Conservation (phyloP, 495 filamentous ascomycete species). For the Daldinia concentrica region DNA sequence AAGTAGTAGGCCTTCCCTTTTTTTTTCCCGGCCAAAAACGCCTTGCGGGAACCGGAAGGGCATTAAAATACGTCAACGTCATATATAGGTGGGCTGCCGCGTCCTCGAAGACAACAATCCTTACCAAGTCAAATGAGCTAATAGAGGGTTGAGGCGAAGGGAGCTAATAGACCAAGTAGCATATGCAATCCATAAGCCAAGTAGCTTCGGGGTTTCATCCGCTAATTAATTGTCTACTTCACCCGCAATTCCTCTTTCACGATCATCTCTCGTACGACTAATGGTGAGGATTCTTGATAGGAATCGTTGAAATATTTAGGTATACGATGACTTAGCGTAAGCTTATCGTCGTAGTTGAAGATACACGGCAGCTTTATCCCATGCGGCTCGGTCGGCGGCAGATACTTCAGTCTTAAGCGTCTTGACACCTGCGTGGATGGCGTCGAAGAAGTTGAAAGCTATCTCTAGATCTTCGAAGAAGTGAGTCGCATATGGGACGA, state of each 20-base stretch:
- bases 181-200: conserved; percentile 20
- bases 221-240: not conserved
- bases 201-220: not conserved
- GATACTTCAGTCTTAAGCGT: conserved; percentile 67
- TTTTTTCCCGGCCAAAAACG: conserved; percentile 34
- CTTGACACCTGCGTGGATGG: conserved; percentile 76
- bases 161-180: conserved; percentile 17
- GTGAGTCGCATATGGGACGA: conserved; percentile 75
- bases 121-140: conserved; percentile 8
- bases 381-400: conserved; percentile 64
- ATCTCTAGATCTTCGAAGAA: conserved; percentile 80
- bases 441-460: conserved; percentile 85
- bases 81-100: not conserved
- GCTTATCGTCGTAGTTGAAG: conserved; percentile 52
- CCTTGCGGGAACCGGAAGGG: conserved; percentile 25
- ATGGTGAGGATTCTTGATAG: not conserved
- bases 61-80: conserved; percentile 11
- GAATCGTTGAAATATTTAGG: not conserved
- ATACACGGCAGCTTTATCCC: conserved; percentile 73
- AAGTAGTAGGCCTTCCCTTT: not conserved
- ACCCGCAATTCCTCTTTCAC: not conserved
- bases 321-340: not conserved
- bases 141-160: not conserved
- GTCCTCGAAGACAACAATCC: not conserved
- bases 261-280: not conserved